A percentile compares a stretch with the other conserved stretches of the same genome.
phyloP scores from a whole-genome alignment of 2,329 filamentous ascomycete genomes.

The Coniochaeta prunicola region DNA sequence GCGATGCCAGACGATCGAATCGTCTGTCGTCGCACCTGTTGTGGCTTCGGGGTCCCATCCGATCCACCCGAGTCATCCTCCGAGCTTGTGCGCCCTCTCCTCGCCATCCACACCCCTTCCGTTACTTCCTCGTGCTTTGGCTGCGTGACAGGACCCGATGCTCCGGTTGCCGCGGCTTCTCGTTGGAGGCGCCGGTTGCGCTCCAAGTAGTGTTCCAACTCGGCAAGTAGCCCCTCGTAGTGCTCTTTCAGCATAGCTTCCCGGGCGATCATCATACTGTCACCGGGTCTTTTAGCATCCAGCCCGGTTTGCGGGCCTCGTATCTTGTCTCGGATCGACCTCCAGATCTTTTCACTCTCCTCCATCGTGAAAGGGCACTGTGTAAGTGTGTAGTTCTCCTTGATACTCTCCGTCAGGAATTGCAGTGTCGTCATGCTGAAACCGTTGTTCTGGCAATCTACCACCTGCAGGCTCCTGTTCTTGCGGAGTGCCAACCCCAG shows the following conservation, averaged over 20 bases:
- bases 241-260: conserved; percentile 9
- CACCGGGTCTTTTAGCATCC: background rate
- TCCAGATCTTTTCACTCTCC: conserved; percentile 20
- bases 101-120: conserved; percentile 6
- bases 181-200: conserved; percentile 13
- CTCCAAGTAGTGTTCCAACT: conserved; percentile 11
- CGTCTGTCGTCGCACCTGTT: conserved; percentile 4
- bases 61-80: background rate
- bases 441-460: conserved; percentile 49
- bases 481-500: conserved; percentile 40
- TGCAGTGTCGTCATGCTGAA: conserved; percentile 45
- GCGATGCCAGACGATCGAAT: conserved; percentile 10
- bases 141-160: conserved; percentile 1
- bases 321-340: conserved; percentile 7
- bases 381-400: conserved; percentile 33
- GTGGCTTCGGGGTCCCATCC: background rate
- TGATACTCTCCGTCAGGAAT: conserved; percentile 36
- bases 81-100: conserved; percentile 4
- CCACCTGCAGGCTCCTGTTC: conserved; percentile 40
- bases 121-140: conserved; percentile 1
- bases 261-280: background rate
- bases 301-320: conserved; percentile 6
- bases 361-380: conserved; percentile 28
- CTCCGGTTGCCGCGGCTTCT: background rate
- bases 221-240: conserved; percentile 10